These are phyloP conservation scores for Fusarium proliferatum DNA, from an alignment of 2,329 filamentous ascomycete genomes.

Conservation along the genomic window DNA sequence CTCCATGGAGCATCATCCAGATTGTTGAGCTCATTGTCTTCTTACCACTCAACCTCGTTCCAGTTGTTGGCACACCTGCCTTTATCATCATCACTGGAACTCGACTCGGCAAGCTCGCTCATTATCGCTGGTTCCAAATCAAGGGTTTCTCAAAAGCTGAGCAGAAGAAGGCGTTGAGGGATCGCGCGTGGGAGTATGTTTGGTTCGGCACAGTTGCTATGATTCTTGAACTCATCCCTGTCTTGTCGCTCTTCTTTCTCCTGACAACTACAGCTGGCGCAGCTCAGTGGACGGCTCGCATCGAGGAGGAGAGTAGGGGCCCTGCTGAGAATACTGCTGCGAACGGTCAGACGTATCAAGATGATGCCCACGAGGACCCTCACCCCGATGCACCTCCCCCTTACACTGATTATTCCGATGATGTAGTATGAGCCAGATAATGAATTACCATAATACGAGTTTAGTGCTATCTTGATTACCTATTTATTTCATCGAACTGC, in stretches of 20 bases:
- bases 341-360: conserved; percentile 9
- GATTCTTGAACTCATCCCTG: conserved; percentile 85
- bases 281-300: conserved; percentile 84
- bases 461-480: neutral
- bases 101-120: conserved; percentile 86
- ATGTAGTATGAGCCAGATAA: conserved; percentile 30
- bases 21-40: conserved; percentile 85
- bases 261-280: conserved; percentile 87
- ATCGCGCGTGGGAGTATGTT: conserved; percentile 82
- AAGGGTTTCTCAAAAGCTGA: conserved; percentile 79
- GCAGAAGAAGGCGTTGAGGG: conserved; percentile 74
- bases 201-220: conserved; percentile 93
- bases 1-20: conserved; percentile 91
- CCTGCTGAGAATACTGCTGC: conserved; percentile 16
- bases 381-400: conserved; percentile 41
- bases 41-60: conserved; percentile 88
- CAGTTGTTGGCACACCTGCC: conserved; percentile 82
- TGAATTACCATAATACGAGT: neutral
- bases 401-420: conserved; percentile 50
- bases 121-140: conserved; percentile 91
- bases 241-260: conserved; percentile 93
- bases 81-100: conserved; percentile 92
- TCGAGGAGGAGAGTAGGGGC: conserved; percentile 70
- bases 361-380: conserved; percentile 25
- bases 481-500: neutral